phyloP scores from a whole-genome alignment of 2,329 filamentous ascomycete genomes.

The Chlorencoelia australis region DNA sequence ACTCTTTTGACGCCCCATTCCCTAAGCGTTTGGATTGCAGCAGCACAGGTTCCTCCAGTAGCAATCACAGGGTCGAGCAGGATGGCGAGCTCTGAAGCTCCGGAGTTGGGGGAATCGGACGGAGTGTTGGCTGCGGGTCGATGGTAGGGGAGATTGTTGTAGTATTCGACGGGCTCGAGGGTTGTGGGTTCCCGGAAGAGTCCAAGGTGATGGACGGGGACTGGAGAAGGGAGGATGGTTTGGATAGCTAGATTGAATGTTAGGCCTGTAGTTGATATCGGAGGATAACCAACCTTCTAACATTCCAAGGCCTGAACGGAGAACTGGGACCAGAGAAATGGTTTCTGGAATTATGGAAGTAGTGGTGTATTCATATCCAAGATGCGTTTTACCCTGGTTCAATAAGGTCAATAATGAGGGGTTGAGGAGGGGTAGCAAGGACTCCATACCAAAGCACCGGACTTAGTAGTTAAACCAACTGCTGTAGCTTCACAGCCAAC shows the following conservation, averaged over 20 bases:
- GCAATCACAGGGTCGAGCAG: conserved; percentile 89
- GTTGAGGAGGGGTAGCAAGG: too few relatives aligned
- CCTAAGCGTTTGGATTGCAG: conserved; percentile 77
- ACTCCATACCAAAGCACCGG: too few relatives aligned
- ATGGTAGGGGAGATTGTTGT: conserved; percentile 89
- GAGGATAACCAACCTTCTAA: conserved; percentile 52
- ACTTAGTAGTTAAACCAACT: conserved; percentile 48
- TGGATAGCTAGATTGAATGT: conserved; percentile 52
- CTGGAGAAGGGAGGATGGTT: conserved; percentile 67
- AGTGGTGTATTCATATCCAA: conserved; percentile 66
- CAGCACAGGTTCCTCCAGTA: conserved; percentile 80
- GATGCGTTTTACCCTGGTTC: conserved; percentile 62
- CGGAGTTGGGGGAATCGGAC: conserved; percentile 30
- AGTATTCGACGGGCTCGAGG: conserved; percentile 88
- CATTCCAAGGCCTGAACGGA: conserved; percentile 89
- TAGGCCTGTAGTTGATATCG: background rate
- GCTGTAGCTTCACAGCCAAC: conserved; percentile 74
- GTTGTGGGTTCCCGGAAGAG: conserved; percentile 86
- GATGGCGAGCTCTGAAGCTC: conserved; percentile 56
- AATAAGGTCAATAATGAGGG: conserved; percentile 2
- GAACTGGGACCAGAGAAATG: conserved; percentile 79
- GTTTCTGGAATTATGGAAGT: conserved; percentile 48
- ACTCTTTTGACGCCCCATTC: conserved; percentile 89
- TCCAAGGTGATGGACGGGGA: conserved; percentile 85
- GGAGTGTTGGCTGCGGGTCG: conserved; percentile 32